Percentiles rank a stretch among this genome's conserved stretches.
Evolutionary conservation across 1,139 yeast species (phyloP).

Genomic region (Taphrina flavorubra): DNA sequence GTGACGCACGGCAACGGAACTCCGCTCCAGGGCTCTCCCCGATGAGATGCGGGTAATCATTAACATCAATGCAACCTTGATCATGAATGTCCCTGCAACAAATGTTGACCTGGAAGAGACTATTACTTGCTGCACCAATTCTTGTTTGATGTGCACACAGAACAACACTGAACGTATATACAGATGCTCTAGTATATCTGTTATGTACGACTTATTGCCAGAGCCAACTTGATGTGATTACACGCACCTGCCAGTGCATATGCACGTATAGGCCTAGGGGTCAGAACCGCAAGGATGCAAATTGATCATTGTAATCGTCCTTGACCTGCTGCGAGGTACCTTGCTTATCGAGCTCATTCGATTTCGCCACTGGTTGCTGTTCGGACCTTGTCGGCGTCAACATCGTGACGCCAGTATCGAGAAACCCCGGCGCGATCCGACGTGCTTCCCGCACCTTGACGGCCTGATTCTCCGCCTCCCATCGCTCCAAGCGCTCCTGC

Average conservation of each 20-base stretch:
- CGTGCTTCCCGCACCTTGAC: conserved; percentile 29
- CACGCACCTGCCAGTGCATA: too few relatives aligned
- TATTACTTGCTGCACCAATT: too few relatives aligned
- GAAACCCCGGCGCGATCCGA: conserved; percentile 41
- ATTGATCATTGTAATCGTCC: conserved; percentile 18
- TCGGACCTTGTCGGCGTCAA: conserved; percentile 32
- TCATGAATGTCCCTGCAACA: background rate
- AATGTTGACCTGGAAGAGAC: background rate
- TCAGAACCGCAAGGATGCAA: conserved; percentile 25
- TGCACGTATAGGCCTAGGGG: background rate
- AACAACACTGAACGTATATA: too few relatives aligned
- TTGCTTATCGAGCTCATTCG: background rate
- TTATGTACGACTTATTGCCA: too few relatives aligned
- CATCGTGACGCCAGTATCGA: conserved; percentile 40
- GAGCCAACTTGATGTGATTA: too few relatives aligned
- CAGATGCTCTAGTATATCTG: too few relatives aligned
- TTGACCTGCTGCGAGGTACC: background rate
- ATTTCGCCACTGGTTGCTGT: background rate
- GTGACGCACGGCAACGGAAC: conserved; percentile 10
- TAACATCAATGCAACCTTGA: background rate
- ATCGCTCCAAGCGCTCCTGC: conserved; percentile 7
- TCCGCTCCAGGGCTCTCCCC: conserved; percentile 5
- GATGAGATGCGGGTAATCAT: conserved; percentile 13
- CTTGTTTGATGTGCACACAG: too few relatives aligned
- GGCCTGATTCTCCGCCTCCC: conserved; percentile 26